A percentile compares a stretch with the other conserved stretches of the same genome.
Evolutionary conservation across 345 rosid species (phyloP).

Genomic region (Kernera saxatilis): DNA sequence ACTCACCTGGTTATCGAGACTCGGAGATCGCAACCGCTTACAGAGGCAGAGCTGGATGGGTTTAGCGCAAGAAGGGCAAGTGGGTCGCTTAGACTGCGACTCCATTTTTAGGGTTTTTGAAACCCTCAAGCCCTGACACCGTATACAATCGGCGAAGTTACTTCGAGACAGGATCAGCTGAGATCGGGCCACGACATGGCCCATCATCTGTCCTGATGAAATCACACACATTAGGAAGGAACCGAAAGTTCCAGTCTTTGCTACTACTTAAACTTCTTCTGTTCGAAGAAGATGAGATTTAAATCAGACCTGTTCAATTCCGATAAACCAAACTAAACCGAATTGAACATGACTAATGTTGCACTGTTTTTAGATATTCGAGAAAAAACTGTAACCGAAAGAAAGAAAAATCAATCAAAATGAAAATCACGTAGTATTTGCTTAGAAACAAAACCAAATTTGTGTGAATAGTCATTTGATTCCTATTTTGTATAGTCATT

Average conservation of each 20-base stretch:
- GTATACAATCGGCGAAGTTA: constrained; percentile 2
- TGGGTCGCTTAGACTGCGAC: constrained; percentile 48
- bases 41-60: constrained; percentile 65
- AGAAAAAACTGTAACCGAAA: neutral
- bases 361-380: neutral
- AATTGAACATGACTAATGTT: neutral
- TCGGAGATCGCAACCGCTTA: constrained; percentile 41
- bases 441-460: neutral
- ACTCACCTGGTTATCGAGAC: constrained; percentile 56
- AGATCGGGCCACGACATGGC: constrained; percentile 31
- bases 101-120: constrained; percentile 47
- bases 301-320: neutral
- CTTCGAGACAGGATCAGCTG: constrained; percentile 8
- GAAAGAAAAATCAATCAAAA: too few species aligned
- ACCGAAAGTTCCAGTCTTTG: constrained; percentile 2
- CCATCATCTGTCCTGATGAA: constrained; percentile 24
- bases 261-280: neutral
- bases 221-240: neutral
- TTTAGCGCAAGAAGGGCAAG: constrained; percentile 65
- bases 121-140: constrained; percentile 18
- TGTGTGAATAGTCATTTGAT: neutral
- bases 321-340: neutral
- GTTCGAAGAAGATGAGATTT: neutral
- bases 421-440: too few species aligned
- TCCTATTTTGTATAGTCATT: neutral